Percentiles rank a stretch among this genome's conserved stretches.
Evolutionary conservation across 345 rosid genomes (phyloP).

Genomic region (Rhodomyrtus tomentosa): DNA sequence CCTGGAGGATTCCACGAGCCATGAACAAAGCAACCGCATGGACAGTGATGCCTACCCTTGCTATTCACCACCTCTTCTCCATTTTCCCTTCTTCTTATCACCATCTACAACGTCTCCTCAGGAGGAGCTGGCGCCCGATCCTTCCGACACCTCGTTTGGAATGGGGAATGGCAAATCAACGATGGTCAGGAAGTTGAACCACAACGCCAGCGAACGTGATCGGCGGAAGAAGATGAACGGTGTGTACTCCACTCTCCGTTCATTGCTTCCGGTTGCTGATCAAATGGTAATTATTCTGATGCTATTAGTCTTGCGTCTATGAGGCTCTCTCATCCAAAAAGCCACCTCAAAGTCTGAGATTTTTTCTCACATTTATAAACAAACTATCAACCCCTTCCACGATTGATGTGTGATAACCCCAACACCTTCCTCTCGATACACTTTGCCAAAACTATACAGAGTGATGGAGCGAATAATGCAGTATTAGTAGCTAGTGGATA

Average conservation of each 20-base stretch:
- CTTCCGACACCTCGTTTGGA: background rate
- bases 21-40: background rate
- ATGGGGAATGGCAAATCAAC: background rate
- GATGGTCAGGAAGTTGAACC: slow-evolving; percentile 38
- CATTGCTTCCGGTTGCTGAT: slow-evolving; percentile 32
- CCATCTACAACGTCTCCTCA: background rate
- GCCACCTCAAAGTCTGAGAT: too few relatives aligned
- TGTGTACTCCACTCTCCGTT: slow-evolving; percentile 47
- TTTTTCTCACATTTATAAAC: too few relatives aligned
- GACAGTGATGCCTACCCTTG: background rate
- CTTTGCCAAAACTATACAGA: too few relatives aligned
- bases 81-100: background rate
- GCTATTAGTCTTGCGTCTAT: too few relatives aligned
- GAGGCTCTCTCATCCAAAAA: too few relatives aligned
- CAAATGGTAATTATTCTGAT: slow-evolving; percentile 20
- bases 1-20: background rate
- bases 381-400: too few relatives aligned
- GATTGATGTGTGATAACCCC: too few relatives aligned
- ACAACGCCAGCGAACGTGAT: slow-evolving; percentile 55
- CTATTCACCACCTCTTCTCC: background rate
- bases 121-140: background rate
- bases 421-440: too few relatives aligned
- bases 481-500: background rate
- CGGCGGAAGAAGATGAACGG: slow-evolving; percentile 49
- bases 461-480: too few relatives aligned